Evolutionary conservation across 768 basidiomycete species (phyloP).

Genomic region (Boletus rubropictus): DNA sequence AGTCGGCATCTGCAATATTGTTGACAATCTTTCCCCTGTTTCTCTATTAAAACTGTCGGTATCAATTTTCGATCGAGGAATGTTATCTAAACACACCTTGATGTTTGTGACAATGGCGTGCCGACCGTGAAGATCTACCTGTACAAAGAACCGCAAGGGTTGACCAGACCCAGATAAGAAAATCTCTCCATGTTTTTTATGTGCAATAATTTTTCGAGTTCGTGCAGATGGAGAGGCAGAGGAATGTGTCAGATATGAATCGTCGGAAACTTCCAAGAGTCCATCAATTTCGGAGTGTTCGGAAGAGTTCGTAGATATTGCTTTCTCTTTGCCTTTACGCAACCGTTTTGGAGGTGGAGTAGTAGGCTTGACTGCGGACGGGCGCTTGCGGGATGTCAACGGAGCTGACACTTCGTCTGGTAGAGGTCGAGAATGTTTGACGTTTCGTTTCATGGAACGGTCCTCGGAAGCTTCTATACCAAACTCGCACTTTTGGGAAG

Average conservation of each 20-base stretch:
- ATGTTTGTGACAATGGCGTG: constrained; percentile 46
- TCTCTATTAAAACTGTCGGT: constrained; percentile 39
- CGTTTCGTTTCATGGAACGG: constrained; percentile 4
- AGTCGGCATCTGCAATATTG: constrained; percentile 53
- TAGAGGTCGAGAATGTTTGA: background rate
- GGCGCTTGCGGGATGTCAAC: constrained; percentile 22
- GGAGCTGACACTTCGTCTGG: constrained; percentile 8
- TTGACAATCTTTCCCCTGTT: constrained; percentile 57
- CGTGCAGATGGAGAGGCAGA: constrained; percentile 15
- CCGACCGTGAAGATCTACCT: constrained; percentile 58
- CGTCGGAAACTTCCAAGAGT: constrained; percentile 6
- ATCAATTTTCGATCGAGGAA: background rate
- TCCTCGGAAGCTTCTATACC: constrained; percentile 6
- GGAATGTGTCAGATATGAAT: constrained; percentile 7
- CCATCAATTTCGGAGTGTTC: constrained; percentile 15
- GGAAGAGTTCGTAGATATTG: constrained; percentile 14
- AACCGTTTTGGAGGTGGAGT: constrained; percentile 17
- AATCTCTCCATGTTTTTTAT: constrained; percentile 29
- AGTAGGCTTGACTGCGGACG: constrained; percentile 12
- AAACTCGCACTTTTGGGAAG: constrained; percentile 5
- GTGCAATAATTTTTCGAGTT: constrained; percentile 10
- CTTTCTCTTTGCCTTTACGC: constrained; percentile 29
- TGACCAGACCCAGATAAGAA: constrained; percentile 42
- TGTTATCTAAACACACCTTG: constrained; percentile 42
- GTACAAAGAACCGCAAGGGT: constrained; percentile 55